Evolutionary conservation across 75 land plant species (phyloP).

Genomic region (Isoetes taiwanensis): DNA sequence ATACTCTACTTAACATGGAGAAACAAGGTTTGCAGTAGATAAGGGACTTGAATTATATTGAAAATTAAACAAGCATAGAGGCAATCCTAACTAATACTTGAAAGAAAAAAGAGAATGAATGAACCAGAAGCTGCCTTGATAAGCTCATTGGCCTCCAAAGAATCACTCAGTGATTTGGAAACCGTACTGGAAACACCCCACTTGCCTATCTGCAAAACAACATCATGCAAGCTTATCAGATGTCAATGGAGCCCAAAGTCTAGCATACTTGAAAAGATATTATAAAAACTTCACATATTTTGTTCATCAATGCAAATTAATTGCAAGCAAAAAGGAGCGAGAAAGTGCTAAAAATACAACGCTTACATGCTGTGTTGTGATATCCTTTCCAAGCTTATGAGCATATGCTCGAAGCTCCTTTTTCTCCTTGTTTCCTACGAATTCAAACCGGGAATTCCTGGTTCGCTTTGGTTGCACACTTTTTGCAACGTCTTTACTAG

Average conservation of each 20-base stretch:
- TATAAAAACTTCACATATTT: too few species aligned
- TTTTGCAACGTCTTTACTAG: not conserved
- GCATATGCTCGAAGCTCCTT: conserved; percentile 73
- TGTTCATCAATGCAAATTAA: too few species aligned
- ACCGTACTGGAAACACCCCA: conserved; percentile 45
- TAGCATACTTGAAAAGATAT: too few species aligned
- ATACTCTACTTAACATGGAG: not conserved
- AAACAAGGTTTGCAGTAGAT: not conserved
- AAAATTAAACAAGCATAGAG: too few species aligned
- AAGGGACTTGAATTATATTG: not conserved
- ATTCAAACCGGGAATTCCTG: not conserved
- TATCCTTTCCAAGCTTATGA: conserved; percentile 59
- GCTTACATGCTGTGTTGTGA: conserved; percentile 50
- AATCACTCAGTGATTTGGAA: conserved; percentile 40
- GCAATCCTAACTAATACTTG: not conserved
- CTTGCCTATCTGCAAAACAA: conserved; percentile 41
- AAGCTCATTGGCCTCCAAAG: conserved; percentile 63
- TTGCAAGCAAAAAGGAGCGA: too few species aligned
- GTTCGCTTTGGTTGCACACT: not conserved
- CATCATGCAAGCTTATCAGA: too few species aligned
- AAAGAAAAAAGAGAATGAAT: not conserved
- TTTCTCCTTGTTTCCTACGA: conserved; percentile 49
- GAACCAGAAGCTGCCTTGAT: conserved; percentile 35
- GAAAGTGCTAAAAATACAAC: too few species aligned
- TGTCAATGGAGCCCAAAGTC: too few species aligned